A percentile compares a stretch with the other conserved stretches of the same genome.
Evolutionary conservation across 1,284 basidiomycete species (phyloP).

Genomic region (Malassezia psittaci): DNA sequence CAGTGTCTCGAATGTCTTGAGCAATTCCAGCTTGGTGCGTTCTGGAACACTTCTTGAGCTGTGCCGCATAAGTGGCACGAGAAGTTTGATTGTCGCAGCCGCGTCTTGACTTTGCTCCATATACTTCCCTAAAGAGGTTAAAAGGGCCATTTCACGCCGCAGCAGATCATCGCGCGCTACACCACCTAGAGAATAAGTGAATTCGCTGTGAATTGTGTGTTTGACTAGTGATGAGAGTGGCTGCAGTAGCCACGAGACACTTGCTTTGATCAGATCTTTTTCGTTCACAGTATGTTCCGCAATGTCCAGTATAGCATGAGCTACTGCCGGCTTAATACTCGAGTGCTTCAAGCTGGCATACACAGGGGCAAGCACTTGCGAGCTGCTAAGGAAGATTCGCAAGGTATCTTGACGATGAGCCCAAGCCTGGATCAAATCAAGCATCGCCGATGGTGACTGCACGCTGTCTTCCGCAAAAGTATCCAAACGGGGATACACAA

Average conservation of each 20-base stretch:
- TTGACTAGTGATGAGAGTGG: constrained; percentile 56
- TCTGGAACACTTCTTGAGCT: constrained; percentile 69
- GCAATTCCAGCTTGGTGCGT: constrained; percentile 72
- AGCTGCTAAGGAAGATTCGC: constrained; percentile 64
- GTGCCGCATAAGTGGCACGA: constrained; percentile 71
- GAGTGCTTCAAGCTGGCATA: constrained; percentile 70
- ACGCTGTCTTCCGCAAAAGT: constrained; percentile 73
- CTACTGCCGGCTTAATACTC: constrained; percentile 76
- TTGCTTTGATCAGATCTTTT: constrained; percentile 57
- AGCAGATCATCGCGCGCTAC: constrained; percentile 61
- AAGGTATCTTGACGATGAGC: constrained; percentile 57
- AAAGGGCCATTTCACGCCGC: constrained; percentile 69
- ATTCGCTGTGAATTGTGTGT: constrained; percentile 12
- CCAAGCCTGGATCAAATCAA: constrained; percentile 79
- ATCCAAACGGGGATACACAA: constrained; percentile 73
- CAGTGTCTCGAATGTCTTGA: constrained; percentile 65
- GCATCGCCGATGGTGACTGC: constrained; percentile 76
- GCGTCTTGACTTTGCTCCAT: constrained; percentile 65
- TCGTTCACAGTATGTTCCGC: constrained; percentile 60
- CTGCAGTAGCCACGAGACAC: constrained; percentile 65
- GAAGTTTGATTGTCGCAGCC: constrained; percentile 61
- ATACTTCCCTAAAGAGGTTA: constrained; percentile 69
- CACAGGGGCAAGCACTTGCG: constrained; percentile 62
- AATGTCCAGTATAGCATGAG: constrained; percentile 74
- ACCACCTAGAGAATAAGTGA: constrained; percentile 56